Conservation (phyloP, 2,329 filamentous ascomycete species). For the Annulohypoxylon truncatum region DNA sequence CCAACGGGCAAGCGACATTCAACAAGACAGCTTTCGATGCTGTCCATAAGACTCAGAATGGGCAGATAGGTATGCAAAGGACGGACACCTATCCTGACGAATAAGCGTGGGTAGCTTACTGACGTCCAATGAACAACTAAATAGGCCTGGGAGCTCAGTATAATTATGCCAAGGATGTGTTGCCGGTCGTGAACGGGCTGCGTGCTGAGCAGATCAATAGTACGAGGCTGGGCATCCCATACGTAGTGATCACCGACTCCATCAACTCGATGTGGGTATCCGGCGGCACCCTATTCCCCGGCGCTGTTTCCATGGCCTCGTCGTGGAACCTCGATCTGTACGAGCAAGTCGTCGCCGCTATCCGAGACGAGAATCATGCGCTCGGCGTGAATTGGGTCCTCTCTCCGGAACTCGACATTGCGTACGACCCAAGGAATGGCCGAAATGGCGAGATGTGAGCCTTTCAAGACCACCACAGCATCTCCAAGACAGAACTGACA, state of each 20-base stretch:
- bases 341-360: slow-evolving; percentile 43
- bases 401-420: slow-evolving; percentile 50
- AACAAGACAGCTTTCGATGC: slow-evolving; percentile 31
- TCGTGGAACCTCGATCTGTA: slow-evolving; percentile 50
- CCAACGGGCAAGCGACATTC: slow-evolving; percentile 18
- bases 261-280: slow-evolving; percentile 49
- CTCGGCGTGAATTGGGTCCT: slow-evolving; percentile 51
- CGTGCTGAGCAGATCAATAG: slow-evolving; percentile 40
- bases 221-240: slow-evolving; percentile 41
- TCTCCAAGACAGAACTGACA: not conserved
- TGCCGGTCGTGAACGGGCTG: slow-evolving; percentile 45
- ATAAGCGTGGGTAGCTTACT: not conserved
- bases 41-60: slow-evolving; percentile 24
- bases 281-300: slow-evolving; percentile 50
- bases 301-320: slow-evolving; percentile 47
- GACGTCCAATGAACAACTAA: not conserved
- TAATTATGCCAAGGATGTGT: slow-evolving; percentile 47
- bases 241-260: slow-evolving; percentile 46
- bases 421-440: slow-evolving; percentile 49
- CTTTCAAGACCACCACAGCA: not conserved
- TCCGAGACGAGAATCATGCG: slow-evolving; percentile 50
- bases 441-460: slow-evolving; percentile 44
- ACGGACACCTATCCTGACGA: not conserved
- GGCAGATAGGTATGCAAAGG: slow-evolving; percentile 26
- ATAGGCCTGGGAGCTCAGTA: slow-evolving; percentile 47